Evolutionary conservation across 352 stramenopile genomes (phyloP).

Genomic region (Phytophthora constricta): DNA sequence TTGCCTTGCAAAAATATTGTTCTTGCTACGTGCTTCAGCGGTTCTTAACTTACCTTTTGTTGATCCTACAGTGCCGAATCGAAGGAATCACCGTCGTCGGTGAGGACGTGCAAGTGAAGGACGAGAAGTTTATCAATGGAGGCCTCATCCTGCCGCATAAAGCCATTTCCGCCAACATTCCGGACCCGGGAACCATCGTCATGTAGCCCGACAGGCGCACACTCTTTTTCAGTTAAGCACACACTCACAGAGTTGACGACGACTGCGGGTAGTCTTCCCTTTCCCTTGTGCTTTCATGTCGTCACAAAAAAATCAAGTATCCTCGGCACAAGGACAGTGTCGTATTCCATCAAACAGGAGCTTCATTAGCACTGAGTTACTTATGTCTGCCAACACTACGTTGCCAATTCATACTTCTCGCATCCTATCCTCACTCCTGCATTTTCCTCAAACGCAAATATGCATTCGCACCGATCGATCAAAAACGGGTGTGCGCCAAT

Average conservation of each 20-base stretch:
- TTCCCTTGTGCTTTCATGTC: neutral
- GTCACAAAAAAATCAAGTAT: too few relatives aligned
- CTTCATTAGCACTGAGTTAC: constrained; percentile 22
- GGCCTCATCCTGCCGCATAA: constrained; percentile 90
- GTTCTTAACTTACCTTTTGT: neutral
- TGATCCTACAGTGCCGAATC: constrained; percentile 66
- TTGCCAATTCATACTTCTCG: too few relatives aligned
- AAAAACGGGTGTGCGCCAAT: neutral
- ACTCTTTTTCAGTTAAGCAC: constrained; percentile 10
- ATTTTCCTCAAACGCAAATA: constrained; percentile 31
- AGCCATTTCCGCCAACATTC: constrained; percentile 86
- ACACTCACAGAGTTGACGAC: too few relatives aligned
- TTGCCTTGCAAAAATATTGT: neutral
- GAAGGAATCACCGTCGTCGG: constrained; percentile 87
- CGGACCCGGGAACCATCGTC: constrained; percentile 88
- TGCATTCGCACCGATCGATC: constrained; percentile 17
- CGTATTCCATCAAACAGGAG: constrained; percentile 25
- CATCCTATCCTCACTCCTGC: constrained; percentile 26
- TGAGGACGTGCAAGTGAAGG: constrained; percentile 89
- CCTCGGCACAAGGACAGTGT: too few relatives aligned
- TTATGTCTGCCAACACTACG: too few relatives aligned
- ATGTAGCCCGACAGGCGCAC: constrained; percentile 56
- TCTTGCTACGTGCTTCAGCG: too few relatives aligned
- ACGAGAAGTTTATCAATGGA: constrained; percentile 91
- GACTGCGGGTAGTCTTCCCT: neutral